Base-by-base conservation (phyloP, 2,329 filamentous ascomycete species). In the Gaeumannomyces tritici region DNA sequence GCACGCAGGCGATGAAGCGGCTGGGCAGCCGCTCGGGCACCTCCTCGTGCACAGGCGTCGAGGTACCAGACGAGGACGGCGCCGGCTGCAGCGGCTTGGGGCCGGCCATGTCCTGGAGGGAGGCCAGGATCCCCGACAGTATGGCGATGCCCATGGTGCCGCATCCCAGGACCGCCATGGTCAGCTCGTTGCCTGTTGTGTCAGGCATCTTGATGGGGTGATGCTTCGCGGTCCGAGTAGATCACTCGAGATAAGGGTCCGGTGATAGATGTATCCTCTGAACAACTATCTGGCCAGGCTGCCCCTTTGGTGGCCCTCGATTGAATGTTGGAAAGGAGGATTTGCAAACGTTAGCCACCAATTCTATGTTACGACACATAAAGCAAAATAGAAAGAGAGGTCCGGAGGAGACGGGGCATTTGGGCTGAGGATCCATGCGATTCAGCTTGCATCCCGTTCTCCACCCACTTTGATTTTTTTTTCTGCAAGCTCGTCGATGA, bases 71-170 rank as follows among this genome's bases (percentile, higher is more conserved):
- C 7, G 60, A 24, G 3, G 79, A 76, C 66, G 74, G 76, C 60
- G 71, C 74, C 31, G 31, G 1, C 70, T 77, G 78, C 59, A 78
- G 76, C 67, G 74, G 80, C 66, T 75, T 75, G 60, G 75, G 76
- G 28, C 73, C 77, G 62, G 78, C 78, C 72, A 81, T 76, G 67
- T 79, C 80, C 54, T 78, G 77, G 57, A 95, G 81, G 13, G 89
- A 90, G 64, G 84, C 80, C 68, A 96, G 83, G 70, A 96, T 88
- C 66, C 91, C 91, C 62, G 84, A 87, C 63, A 96, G 83, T 68
- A 96, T 93, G 63, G 90, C 90, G 64, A 90, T 90, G 64, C 91
- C 91, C 85, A 96, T 90, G 61, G 87, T 93, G 67, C 90, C 91
- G 74, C 90, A 95, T 69, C 91, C 91, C 63, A 96, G 81, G 65